phyloP scores from a whole-genome alignment of 2,329 filamentous ascomycete genomes.

The Botryosphaeria dothidea region DNA sequence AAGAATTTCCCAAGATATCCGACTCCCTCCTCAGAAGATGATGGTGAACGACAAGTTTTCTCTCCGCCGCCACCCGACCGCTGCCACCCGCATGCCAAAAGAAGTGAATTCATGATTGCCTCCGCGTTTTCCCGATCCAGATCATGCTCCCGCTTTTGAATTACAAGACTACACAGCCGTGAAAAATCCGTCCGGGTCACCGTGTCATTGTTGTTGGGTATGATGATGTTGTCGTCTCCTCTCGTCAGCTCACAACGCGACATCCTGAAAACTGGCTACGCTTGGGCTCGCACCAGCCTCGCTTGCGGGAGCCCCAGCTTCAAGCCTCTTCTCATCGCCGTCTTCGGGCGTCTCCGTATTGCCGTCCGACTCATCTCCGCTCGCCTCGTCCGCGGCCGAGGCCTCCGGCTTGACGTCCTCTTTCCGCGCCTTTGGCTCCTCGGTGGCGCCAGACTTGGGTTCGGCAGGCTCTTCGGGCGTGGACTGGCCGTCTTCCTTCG shows the following conservation, averaged over 20 bases:
- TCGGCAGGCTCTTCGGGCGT: constrained; percentile 23
- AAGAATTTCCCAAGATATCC: not conserved
- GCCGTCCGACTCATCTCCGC: constrained; percentile 8
- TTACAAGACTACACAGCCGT: constrained; percentile 5
- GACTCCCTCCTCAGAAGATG: not conserved
- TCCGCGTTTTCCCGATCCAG: not conserved
- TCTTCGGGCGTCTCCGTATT: constrained; percentile 4
- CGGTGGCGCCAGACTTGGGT: constrained; percentile 24
- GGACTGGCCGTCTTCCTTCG: constrained; percentile 34
- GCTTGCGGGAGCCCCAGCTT: constrained; percentile 4
- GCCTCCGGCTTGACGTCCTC: constrained; percentile 3
- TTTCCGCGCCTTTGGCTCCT: constrained; percentile 18
- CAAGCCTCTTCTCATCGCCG: constrained; percentile 1
- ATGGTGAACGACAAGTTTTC: not conserved
- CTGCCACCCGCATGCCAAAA: not conserved
- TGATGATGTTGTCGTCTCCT: constrained; percentile 8
- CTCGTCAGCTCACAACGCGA: constrained; percentile 17
- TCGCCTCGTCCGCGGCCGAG: not conserved
- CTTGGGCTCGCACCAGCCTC: constrained; percentile 13
- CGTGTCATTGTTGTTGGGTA: constrained; percentile 9
- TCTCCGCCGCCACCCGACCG: not conserved
- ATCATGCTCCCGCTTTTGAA: not conserved
- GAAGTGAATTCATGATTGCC: constrained; percentile 2
- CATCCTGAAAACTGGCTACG: constrained; percentile 13
- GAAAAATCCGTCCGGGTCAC: constrained; percentile 4